Evolutionary conservation across 495 filamentous ascomycete genomes (phyloP), one percentile per base, ranked within the genome.

Genomic region (Penicillium salamii): DNA sequence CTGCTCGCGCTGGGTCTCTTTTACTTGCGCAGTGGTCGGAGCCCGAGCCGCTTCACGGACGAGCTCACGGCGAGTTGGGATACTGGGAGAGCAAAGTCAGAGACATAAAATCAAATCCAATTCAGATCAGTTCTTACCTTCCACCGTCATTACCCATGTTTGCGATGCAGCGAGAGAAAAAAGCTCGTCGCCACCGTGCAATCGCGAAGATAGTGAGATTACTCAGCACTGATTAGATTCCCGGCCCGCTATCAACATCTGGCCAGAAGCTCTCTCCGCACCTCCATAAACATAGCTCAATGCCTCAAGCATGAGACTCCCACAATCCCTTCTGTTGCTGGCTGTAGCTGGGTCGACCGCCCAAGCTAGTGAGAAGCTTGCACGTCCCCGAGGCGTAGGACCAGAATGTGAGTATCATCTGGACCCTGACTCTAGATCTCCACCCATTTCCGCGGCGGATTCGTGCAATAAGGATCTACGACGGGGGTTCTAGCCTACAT

Each of bases 101-200:
- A 26, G n/a, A n/a, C n/a, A n/a, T n/a, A n/a, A n/a, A n/a, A n/a
- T n/a, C n/a, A n/a, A n/a, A n/a, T n/a, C n/a, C n/a, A n/a, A n/a
- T n/a, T n/a, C n/a, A n/a, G n/a, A n/a, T n/a, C n/a, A n/a, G n/a
- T 26, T 26, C 78, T 58, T 56, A 79, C 81, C 81, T 85, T 49
- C 88, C 92, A 57, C 93, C 92, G 62, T 97, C 92, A 68, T 97
- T 97, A 71, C 92, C 93, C 92, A 97, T 97, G n/a, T 55, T 69
- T 34, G 29, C 43, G 39, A 56, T 46, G 20, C n/a, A 53, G 28
- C 26, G 34, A 29, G 21, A 17, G n/a, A 17, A 33, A 12, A 52
- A 20, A 48, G 32, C 32, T 26, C 23, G 45, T 57, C 57, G 61
- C 65, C 56, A 57, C 63, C 46, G 46, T 55, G 53, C 45, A 55